Evolutionary conservation across 1,284 basidiomycete genomes (phyloP).

Genomic region (Volvariella surrecta): DNA sequence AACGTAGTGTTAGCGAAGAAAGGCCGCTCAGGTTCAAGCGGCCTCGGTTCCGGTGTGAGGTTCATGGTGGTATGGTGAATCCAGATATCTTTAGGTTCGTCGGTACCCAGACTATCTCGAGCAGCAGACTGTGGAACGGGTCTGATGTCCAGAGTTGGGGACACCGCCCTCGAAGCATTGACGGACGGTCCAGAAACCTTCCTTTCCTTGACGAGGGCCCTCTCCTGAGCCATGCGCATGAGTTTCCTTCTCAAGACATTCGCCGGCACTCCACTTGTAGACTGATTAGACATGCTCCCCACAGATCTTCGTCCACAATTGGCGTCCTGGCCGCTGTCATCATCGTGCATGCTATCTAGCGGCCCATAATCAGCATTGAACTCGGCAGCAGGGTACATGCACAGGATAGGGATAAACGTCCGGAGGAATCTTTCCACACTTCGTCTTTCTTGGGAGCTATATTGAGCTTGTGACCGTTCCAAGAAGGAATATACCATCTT

Average conservation of each 20-base stretch:
- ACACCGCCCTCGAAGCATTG: conserved; percentile 29
- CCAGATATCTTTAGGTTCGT: conserved; percentile 44
- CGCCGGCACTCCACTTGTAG: conserved; percentile 40
- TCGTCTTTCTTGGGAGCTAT: conserved; percentile 73
- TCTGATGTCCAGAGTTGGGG: conserved; percentile 24
- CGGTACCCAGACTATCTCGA: conserved; percentile 7
- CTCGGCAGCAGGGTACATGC: conserved; percentile 69
- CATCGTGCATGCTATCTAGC: conserved; percentile 36
- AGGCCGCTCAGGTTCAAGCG: conserved; percentile 31
- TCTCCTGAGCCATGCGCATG: conserved; percentile 61
- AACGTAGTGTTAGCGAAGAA: conserved; percentile 94
- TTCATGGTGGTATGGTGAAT: conserved; percentile 40
- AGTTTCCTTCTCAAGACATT: conserved; percentile 75
- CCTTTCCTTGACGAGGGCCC: conserved; percentile 23
- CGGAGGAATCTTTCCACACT: conserved; percentile 83
- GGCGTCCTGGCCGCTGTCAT: conserved; percentile 37
- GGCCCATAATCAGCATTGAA: conserved; percentile 71
- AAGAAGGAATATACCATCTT: conserved; percentile 89
- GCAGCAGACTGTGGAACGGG: conserved; percentile 3
- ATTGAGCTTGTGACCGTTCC: conserved; percentile 74
- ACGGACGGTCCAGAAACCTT: conserved; percentile 24
- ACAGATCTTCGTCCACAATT: conserved; percentile 38
- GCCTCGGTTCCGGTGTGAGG: conserved; percentile 20
- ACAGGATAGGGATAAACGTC: conserved; percentile 78
- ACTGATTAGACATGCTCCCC: conserved; percentile 29